phyloP scores from a whole-genome alignment of 768 basidiomycete species.

The Tricholomella constricta region DNA sequence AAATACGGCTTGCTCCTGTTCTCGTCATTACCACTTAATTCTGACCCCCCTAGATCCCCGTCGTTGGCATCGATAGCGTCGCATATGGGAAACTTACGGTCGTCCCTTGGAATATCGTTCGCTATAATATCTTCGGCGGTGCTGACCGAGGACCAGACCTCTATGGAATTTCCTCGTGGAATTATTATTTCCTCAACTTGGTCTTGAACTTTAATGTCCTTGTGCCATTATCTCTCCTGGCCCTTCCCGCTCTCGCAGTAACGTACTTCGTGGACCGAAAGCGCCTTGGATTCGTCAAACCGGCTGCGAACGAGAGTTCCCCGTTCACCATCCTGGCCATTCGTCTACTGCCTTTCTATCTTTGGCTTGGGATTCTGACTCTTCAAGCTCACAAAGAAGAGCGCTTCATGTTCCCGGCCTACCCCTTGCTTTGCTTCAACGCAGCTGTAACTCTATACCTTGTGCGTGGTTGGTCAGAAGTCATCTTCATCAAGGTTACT shows the following conservation, averaged over 20 bases:
- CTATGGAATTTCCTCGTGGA: slow-evolving; percentile 89
- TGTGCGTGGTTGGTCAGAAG: slow-evolving; percentile 85
- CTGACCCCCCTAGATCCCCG: slow-evolving; percentile 69
- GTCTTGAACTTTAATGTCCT: slow-evolving; percentile 93
- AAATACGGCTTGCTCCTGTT: slow-evolving; percentile 24
- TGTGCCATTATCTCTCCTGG: slow-evolving; percentile 75
- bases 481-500: slow-evolving; percentile 69
- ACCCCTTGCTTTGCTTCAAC: slow-evolving; percentile 91
- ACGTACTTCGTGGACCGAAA: slow-evolving; percentile 77
- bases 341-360: slow-evolving; percentile 84
- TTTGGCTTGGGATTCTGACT: slow-evolving; percentile 85
- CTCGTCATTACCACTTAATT: slow-evolving; percentile 1
- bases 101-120: slow-evolving; percentile 92
- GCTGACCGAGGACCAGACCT: slow-evolving; percentile 82
- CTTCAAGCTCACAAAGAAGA: slow-evolving; percentile 95
- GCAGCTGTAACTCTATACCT: slow-evolving; percentile 89
- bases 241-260: slow-evolving; percentile 75
- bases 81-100: slow-evolving; percentile 81
- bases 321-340: slow-evolving; percentile 78
- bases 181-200: slow-evolving; percentile 87
- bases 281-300: slow-evolving; percentile 61
- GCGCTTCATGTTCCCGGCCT: slow-evolving; percentile 96
- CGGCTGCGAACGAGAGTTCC: slow-evolving; percentile 64
- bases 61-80: slow-evolving; percentile 78
- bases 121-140: slow-evolving; percentile 90